Percentiles rank a stretch among this genome's conserved stretches.
Evolutionary conservation across 495 filamentous ascomycete genomes (phyloP).

Genomic region (Daldinia loculata): DNA sequence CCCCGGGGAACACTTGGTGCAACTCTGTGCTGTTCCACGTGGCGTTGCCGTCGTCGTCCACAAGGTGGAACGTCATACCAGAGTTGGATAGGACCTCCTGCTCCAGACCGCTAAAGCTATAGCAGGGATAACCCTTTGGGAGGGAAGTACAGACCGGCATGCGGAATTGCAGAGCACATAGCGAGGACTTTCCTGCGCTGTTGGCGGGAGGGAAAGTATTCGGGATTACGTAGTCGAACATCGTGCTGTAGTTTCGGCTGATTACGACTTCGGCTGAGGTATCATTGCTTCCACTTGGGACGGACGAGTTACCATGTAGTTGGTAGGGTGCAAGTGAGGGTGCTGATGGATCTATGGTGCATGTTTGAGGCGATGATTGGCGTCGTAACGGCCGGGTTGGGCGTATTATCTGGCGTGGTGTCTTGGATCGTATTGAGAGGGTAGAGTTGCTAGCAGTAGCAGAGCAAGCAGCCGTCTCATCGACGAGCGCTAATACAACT

Average conservation of each 20-base stretch:
- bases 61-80: conserved; percentile 43
- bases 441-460: conserved; percentile 15
- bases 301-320: conserved; percentile 23
- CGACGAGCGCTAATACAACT: conserved; percentile 34
- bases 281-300: conserved; percentile 10
- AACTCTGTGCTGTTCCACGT: conserved; percentile 38
- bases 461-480: conserved; percentile 33
- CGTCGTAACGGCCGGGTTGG: conserved; percentile 6
- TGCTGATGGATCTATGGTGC: conserved; percentile 36
- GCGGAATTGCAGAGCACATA: conserved; percentile 45
- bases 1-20: conserved; percentile 41
- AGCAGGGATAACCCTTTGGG: conserved; percentile 43
- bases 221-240: conserved; percentile 39
- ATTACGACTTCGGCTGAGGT: conserved; percentile 26
- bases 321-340: conserved; percentile 39
- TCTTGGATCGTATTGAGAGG: not conserved
- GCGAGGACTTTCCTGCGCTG: conserved; percentile 1
- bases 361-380: conserved; percentile 23
- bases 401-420: not conserved
- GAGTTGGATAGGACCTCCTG: conserved; percentile 41
- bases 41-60: conserved; percentile 29
- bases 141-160: conserved; percentile 43
- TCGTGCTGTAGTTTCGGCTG: conserved; percentile 24
- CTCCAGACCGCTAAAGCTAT: conserved; percentile 43
- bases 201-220: conserved; percentile 19